Conservation (phyloP, 495 filamentous ascomycete species). For the Aspergillus biplanus region DNA sequence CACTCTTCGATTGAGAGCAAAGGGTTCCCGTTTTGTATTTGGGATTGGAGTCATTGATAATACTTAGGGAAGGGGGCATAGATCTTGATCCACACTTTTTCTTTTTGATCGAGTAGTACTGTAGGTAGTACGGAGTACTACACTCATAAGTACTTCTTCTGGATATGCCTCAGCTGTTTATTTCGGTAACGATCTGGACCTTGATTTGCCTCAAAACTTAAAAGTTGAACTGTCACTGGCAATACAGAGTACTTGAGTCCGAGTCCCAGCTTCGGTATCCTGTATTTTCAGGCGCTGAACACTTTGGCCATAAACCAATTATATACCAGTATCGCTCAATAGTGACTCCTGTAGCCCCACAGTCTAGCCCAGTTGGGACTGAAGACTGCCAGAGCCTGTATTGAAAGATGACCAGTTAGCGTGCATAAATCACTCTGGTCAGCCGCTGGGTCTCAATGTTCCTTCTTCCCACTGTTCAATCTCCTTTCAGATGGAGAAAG, state of each 20-base stretch:
- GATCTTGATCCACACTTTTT: not conserved
- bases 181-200: no score
- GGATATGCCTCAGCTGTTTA: no score
- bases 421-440: constrained; percentile 4
- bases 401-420: constrained; percentile 1
- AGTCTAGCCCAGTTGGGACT: constrained; percentile 8
- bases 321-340: not conserved
- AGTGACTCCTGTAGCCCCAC: constrained; percentile 20
- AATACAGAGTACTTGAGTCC: no score
- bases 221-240: no score
- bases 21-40: no score
- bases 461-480: not conserved
- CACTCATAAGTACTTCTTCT: no score
- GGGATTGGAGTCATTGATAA: no score
- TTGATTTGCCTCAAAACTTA: no score
- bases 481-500: not conserved
- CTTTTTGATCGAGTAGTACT: no score
- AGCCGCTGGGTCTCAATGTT: not conserved
- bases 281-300: constrained; percentile 23
- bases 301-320: constrained; percentile 10
- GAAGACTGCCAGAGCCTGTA: not conserved
- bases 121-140: no score
- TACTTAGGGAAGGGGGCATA: no score
- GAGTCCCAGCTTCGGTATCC: constrained; percentile 3
- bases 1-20: no score